phyloP scores from a whole-genome alignment of 352 stramenopile genomes.

The Phytophthora ramorum region DNA sequence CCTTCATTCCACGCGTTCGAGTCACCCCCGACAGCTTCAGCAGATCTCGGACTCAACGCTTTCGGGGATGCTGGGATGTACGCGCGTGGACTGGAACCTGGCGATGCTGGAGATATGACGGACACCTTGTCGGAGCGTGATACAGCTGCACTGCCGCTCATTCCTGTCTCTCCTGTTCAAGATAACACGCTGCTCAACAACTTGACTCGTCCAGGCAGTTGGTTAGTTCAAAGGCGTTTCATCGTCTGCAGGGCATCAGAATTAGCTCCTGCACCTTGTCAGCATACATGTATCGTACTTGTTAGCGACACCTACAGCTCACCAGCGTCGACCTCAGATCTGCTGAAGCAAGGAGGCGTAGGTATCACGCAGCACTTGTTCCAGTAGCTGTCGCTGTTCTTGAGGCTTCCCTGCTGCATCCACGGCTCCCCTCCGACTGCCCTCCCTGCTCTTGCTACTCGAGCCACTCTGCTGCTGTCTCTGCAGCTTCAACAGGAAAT shows the following conservation, averaged over 20 bases:
- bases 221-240: constrained; percentile 24
- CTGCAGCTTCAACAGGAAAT: constrained; percentile 76
- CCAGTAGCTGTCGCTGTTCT: constrained; percentile 39
- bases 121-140: constrained; percentile 25
- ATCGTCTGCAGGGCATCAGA: constrained; percentile 16
- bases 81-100: constrained; percentile 9
- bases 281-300: constrained; percentile 12
- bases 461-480: constrained; percentile 48
- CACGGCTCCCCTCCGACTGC: constrained; percentile 13
- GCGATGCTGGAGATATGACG: constrained; percentile 16
- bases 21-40: constrained; percentile 5
- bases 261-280: constrained; percentile 17
- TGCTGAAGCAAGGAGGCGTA: constrained; percentile 47
- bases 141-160: constrained; percentile 13
- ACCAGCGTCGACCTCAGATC: constrained; percentile 29
- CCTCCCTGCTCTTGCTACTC: constrained; percentile 22
- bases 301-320: constrained; percentile 14
- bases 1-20: constrained; percentile 17
- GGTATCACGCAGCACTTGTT: constrained; percentile 45
- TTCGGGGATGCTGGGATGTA: constrained; percentile 20
- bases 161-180: constrained; percentile 11
- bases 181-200: background rate
- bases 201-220: constrained; percentile 9
- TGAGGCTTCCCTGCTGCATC: constrained; percentile 28
- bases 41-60: constrained; percentile 8